Percentiles rank a stretch among this genome's conserved stretches.
phyloP scores from a whole-genome alignment of 106 monocot genomes.

The Cymbidium sinense region DNA sequence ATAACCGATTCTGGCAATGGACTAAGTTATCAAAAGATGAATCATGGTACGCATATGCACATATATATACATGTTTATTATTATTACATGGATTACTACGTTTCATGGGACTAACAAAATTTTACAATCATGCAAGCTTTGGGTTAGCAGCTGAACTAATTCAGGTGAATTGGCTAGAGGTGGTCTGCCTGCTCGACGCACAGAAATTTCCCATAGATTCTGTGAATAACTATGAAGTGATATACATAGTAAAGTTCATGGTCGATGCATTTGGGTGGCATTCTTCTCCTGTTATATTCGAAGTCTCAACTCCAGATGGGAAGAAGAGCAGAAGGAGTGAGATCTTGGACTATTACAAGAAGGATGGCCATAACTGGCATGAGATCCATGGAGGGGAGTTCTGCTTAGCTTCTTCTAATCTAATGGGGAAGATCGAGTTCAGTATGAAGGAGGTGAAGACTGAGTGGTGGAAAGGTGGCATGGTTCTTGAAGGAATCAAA shows the following conservation, averaged over 20 bases:
- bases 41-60: neutral
- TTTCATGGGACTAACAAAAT: neutral
- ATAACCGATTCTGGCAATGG: conserved; percentile 15
- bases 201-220: neutral
- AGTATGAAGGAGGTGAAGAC: conserved; percentile 4
- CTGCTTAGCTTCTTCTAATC: neutral
- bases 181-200: neutral
- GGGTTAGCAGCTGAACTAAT: conserved; percentile 13
- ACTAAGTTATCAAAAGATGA: neutral
- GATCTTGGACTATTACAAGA: conserved; percentile 6
- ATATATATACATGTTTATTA: neutral
- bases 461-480: conserved; percentile 12
- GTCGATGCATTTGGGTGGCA: conserved; percentile 16
- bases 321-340: conserved; percentile 4
- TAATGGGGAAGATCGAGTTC: neutral
- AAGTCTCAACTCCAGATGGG: conserved; percentile 1
- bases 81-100: neutral
- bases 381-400: conserved; percentile 15
- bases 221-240: conserved; percentile 1
- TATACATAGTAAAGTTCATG: conserved; percentile 13
- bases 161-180: conserved; percentile 18
- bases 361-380: neutral
- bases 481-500: conserved; percentile 4
- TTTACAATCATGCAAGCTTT: neutral
- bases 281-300: conserved; percentile 3